Base-by-base conservation (phyloP, 2,329 filamentous ascomycete species). In the Microsporum ferrugineum region DNA sequence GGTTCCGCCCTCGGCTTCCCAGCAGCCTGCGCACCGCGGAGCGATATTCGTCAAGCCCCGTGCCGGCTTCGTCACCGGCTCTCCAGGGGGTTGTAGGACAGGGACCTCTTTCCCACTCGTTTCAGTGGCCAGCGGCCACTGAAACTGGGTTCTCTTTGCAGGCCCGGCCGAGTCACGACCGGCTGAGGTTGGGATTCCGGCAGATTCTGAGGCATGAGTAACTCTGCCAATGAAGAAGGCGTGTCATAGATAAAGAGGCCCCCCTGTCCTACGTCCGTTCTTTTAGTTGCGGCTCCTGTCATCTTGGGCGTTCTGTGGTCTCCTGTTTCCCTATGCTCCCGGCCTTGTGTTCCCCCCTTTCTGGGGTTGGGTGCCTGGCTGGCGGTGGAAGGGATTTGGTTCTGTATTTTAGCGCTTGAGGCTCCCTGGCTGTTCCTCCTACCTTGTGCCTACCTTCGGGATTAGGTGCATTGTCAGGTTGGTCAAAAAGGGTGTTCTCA, bases 1-100 rank as follows among this genome's bases (percentile, higher is more conserved):
- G 73, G 49, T 76, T 76, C 67, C 75, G 74, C 53, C 76, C 76
- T 0, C 75, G 74, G 62, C 73, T 70, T 4, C 74, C 75, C 2
- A 77, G 75, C 63, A 70, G 74, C 3, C 57, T 63, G 45, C 62
- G 58, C 43, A 58, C 53, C 43, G 58, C 62, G 23, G 49, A 58
- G n/a, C 62, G 62, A 31, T 60, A 60, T 31, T 62, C 62, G 23
- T 59, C 62, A 43, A 63, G 60, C 36, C 57, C 62, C 27, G 14
- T 41, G 61, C 55, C 45, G 36, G 57, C 57, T 43, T 49, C 39
- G 31, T 45, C 57, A 17, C 56, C 56, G 56, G 36, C 33, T 17
- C 36, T 36, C 51, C 51, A 45, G 38, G 56, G 36, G 56, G 56
- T 29, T 27, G 39, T 59, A 43, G 57, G 41, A 36, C 39, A 36